Conservation (phyloP, 345 rosid species). For the Cardamine occulta region DNA sequence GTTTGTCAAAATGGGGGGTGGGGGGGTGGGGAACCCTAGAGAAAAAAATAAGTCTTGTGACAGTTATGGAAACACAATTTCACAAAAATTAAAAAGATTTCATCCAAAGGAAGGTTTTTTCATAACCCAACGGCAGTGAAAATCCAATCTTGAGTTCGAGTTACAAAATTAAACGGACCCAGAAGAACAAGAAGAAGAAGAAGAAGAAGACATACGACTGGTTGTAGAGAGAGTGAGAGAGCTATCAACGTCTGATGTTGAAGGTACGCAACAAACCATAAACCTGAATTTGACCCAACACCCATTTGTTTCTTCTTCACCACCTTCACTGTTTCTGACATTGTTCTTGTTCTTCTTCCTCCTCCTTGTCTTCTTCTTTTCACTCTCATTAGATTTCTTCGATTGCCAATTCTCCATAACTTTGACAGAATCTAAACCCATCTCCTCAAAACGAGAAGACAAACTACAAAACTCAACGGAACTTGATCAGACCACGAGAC, state of each 20-base stretch:
- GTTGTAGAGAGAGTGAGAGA: constrained; percentile 58
- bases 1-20: constrained; percentile 26
- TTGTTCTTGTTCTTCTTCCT: constrained; percentile 53
- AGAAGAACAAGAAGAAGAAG: constrained; percentile 4
- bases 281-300: constrained; percentile 73
- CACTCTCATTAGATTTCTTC: constrained; percentile 31
- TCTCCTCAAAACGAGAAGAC: constrained; percentile 16
- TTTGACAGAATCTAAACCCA: constrained; percentile 41
- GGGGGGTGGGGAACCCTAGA: constrained; percentile 26
- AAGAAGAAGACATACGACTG: constrained; percentile 48
- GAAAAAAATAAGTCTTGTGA: constrained; percentile 15
- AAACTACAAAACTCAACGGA: too few relatives aligned
- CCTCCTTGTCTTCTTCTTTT: constrained; percentile 41
- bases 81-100: constrained; percentile 4
- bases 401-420: constrained; percentile 36
- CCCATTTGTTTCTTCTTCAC: constrained; percentile 49
- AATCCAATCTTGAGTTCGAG: not conserved
- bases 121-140: not conserved
- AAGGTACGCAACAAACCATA: constrained; percentile 65
- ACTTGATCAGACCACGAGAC: constrained; percentile 22
- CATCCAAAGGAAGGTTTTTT: constrained; percentile 1
- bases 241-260: constrained; percentile 79
- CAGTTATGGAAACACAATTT: constrained; percentile 13
- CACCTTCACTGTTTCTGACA: constrained; percentile 35
- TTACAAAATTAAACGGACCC: not conserved